Evolutionary conservation across 352 stramenopile genomes (phyloP).

Genomic region (Phytophthora hybrid): DNA sequence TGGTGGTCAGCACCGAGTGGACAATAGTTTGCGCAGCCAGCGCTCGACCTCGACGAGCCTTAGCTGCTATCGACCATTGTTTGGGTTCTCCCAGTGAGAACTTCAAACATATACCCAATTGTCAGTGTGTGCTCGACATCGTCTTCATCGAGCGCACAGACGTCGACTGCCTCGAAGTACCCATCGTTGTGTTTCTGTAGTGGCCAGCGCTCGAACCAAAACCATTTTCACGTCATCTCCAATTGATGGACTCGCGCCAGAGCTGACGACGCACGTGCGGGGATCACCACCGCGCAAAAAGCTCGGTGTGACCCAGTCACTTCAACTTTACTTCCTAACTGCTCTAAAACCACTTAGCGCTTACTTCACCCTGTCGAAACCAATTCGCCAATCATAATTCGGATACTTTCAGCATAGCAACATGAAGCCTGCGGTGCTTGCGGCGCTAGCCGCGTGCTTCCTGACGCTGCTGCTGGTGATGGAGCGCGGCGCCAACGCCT

Average conservation of each 20-base stretch:
- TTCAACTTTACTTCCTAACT: not conserved
- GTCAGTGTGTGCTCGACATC: not conserved
- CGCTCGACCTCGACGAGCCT: not conserved
- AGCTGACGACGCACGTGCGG: not conserved
- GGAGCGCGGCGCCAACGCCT: conserved; percentile 19
- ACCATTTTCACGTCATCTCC: conserved; percentile 5
- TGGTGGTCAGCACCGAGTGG: too few species aligned
- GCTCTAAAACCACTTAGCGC: not conserved
- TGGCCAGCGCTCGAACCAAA: conserved; percentile 2
- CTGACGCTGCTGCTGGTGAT: conserved; percentile 24
- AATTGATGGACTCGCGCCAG: not conserved
- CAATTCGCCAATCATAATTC: conserved; percentile 18
- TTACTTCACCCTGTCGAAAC: not conserved
- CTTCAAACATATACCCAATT: too few species aligned
- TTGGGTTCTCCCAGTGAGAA: not conserved
- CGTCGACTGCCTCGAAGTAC: not conserved
- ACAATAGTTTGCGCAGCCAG: not conserved
- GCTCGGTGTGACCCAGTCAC: not conserved
- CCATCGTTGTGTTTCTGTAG: not conserved
- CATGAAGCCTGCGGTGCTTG: conserved; percentile 32
- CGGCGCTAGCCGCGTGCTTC: conserved; percentile 27
- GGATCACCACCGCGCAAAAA: not conserved
- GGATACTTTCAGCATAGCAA: conserved; percentile 19
- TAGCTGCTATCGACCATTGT: not conserved
- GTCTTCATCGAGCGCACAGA: not conserved